phyloP scores from a whole-genome alignment of 2,329 filamentous ascomycete species.

The Thielaviopsis musarum region DNA sequence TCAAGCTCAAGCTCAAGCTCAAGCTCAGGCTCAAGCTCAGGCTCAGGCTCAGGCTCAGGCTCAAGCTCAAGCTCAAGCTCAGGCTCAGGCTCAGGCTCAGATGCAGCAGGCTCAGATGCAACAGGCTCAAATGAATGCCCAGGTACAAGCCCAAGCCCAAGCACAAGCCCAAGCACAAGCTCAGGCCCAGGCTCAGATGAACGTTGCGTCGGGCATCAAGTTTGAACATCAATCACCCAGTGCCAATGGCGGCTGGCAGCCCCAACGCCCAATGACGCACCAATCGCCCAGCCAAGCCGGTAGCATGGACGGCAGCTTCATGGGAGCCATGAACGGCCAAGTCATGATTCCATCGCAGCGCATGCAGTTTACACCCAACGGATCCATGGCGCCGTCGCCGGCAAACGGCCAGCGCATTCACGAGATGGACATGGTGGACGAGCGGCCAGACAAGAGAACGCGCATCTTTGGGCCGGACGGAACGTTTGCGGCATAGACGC shows the following conservation, averaged over 20 bases:
- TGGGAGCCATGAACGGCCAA: background rate
- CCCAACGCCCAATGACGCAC: conserved; percentile 3
- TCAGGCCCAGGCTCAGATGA: conserved; percentile 5
- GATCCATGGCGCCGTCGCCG: background rate
- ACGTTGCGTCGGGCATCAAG: background rate
- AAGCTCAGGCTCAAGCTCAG: conserved; percentile 1
- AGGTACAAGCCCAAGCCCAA: conserved; percentile 1
- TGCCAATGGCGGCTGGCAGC: conserved; percentile 3
- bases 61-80: background rate
- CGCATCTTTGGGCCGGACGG: conserved; percentile 9
- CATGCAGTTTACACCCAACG: conserved; percentile 3
- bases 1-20: conserved; percentile 2
- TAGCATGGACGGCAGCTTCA: conserved; percentile 1
- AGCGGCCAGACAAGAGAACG: conserved; percentile 10
- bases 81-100: conserved; percentile 1
- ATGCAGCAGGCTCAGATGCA: background rate
- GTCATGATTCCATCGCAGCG: conserved; percentile 6
- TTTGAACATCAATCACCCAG: background rate
- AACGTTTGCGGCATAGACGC: background rate
- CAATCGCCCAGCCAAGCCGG: background rate
- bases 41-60: background rate
- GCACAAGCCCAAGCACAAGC: conserved; percentile 1
- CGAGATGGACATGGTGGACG: background rate
- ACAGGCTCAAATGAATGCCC: conserved; percentile 1
- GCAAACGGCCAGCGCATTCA: conserved; percentile 1